Conservation (phyloP, 805 yeast genomes). For the Lachancea meyersii region DNA sequence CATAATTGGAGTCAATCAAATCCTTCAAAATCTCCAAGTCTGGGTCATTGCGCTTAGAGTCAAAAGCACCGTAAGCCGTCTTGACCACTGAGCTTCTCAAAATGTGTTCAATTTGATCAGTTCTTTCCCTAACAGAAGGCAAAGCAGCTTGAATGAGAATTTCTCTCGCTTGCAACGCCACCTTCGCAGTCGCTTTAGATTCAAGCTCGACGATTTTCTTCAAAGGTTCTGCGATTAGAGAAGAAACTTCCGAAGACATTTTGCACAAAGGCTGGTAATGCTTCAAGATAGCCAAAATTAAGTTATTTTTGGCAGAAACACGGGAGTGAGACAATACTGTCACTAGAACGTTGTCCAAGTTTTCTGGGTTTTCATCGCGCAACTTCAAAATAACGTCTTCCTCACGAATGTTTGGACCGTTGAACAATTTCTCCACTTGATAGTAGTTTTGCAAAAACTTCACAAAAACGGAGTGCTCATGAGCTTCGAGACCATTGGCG, state of each 20-base stretch:
- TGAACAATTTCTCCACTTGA: conserved; percentile 70
- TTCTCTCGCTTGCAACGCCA: conserved; percentile 91
- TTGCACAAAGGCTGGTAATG: conserved; percentile 77
- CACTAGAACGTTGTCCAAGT: conserved; percentile 63
- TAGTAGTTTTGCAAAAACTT: conserved; percentile 64
- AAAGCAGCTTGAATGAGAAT: conserved; percentile 92
- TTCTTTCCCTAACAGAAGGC: conserved; percentile 93
- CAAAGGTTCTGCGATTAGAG: conserved; percentile 62
- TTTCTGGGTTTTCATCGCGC: conserved; percentile 81
- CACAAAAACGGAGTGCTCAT: conserved; percentile 74
- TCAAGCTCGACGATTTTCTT: conserved; percentile 82
- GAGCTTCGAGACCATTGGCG: conserved; percentile 68
- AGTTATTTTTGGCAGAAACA: conserved; percentile 86
- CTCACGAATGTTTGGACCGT: conserved; percentile 69
- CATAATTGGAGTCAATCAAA: conserved; percentile 92
- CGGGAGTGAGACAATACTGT: conserved; percentile 84
- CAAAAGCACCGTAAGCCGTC: conserved; percentile 81
- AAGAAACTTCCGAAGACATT: conserved; percentile 61
- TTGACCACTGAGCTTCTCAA: conserved; percentile 86
- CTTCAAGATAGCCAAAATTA: conserved; percentile 77
- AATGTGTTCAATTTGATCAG: conserved; percentile 95
- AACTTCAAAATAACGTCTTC: conserved; percentile 83
- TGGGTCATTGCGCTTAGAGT: conserved; percentile 72
- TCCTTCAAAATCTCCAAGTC: conserved; percentile 74
- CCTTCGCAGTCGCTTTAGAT: conserved; percentile 85